Evolutionary conservation across 2,329 filamentous ascomycete genomes (phyloP), one percentile per base, ranked within the genome.

Genomic region (Elsinoe perseae): DNA sequence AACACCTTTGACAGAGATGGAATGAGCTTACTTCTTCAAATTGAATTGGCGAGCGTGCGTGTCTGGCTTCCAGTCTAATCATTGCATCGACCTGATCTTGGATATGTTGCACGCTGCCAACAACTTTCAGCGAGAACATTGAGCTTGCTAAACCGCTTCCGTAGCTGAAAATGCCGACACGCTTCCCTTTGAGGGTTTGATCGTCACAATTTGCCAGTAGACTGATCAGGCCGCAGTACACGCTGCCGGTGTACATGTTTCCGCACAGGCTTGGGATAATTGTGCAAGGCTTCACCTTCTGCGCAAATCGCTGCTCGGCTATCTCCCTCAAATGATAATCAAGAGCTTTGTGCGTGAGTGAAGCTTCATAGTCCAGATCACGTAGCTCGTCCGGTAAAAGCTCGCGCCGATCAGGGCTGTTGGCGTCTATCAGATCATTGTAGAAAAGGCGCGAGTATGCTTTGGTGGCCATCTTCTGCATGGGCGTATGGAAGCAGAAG

Each of bases 161-260:
- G 66, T 78, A 79, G 62, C 73, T 77, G 72, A 79, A 78, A 60
- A 78, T 70, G 53, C 70, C 74, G 58, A 79, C 67, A 56, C 75
- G 73, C 72, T 77, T 78, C 66, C 74, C 76, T 62, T 73, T 70
- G 16, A 76, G 64, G 18, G 61, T 69, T 73, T 62, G 68, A 77
- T 64, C 63, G 77, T 77, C 66, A 69, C 63, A 57, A 79, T 61
- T 57, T 78, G 64, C 52, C 74, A 75, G 64, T 70, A 70, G 58
- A 79, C 70, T 61, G 74, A 76, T n/a, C n/a, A n/a, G n/a, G n/a
- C n/a, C n/a, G 58, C 70, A 72, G 68, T 77, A 79, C 54, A 79
- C 75, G 58, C 73, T 76, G 23, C 73, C 76, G 60, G 72, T 76
- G 73, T 79, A 79, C 76, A 79, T 79, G 73, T 79, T 79, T 56